Percentiles rank a stretch among this genome's conserved stretches.
Evolutionary conservation across 495 filamentous ascomycete genomes (phyloP).

Genomic region (Hyaloscypha bicolor): DNA sequence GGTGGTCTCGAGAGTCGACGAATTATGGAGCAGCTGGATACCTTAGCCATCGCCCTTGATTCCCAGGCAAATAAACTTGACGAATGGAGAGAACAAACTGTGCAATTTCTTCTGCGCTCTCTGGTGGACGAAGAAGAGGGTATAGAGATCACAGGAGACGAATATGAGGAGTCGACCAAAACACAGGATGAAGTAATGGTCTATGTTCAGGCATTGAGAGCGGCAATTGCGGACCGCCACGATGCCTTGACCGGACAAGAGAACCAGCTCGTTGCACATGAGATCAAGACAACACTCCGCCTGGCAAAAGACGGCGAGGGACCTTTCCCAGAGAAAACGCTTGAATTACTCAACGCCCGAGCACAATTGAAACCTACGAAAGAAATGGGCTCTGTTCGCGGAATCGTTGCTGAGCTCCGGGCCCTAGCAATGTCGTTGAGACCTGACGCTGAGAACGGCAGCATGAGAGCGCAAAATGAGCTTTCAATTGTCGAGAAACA

Average conservation of each 20-base stretch:
- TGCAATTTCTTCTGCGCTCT: constrained; percentile 67
- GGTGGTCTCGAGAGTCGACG: constrained; percentile 65
- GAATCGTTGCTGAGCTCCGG: constrained; percentile 68
- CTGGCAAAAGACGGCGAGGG: constrained; percentile 65
- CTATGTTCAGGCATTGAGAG: constrained; percentile 76
- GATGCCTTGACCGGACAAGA: constrained; percentile 72
- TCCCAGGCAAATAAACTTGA: constrained; percentile 67
- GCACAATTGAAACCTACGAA: constrained; percentile 57
- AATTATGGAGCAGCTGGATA: constrained; percentile 58
- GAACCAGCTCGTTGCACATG: constrained; percentile 79
- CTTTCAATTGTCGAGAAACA: constrained; percentile 52
- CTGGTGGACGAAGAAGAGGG: constrained; percentile 82
- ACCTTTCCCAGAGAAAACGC: constrained; percentile 68
- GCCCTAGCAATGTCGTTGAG: constrained; percentile 63
- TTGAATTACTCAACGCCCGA: constrained; percentile 61
- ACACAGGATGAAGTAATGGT: constrained; percentile 67
- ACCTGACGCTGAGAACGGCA: constrained; percentile 60
- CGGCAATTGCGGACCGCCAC: constrained; percentile 76
- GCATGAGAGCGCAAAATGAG: constrained; percentile 62
- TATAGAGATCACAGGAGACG: constrained; percentile 77
- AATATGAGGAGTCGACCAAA: constrained; percentile 85
- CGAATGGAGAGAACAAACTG: constrained; percentile 71
- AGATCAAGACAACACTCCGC: constrained; percentile 59
- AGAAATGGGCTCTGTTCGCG: constrained; percentile 64
- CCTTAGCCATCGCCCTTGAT: constrained; percentile 60